Evolutionary conservation across 2,329 filamentous ascomycete species (phyloP).

Genomic region (Cucurbitaria berberidis): DNA sequence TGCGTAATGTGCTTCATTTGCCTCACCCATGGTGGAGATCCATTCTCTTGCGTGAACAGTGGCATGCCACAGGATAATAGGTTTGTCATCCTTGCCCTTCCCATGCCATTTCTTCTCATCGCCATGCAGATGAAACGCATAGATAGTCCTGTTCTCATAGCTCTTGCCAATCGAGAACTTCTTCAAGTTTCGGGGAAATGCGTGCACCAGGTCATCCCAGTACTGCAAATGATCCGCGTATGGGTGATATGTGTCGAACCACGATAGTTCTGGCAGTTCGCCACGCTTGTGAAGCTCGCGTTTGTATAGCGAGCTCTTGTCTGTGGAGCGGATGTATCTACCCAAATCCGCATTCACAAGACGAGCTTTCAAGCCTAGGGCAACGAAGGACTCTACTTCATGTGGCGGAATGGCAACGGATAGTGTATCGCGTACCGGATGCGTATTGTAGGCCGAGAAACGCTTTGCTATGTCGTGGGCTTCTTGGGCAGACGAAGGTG

Average conservation of each 20-base stretch:
- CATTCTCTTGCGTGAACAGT: conserved; percentile 44
- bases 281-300: conserved; percentile 25
- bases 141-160: conserved; percentile 39
- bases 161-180: conserved; percentile 37
- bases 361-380: conserved; percentile 43
- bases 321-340: conserved; percentile 45
- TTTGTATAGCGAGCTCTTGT: conserved; percentile 18
- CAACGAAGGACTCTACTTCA: conserved; percentile 48
- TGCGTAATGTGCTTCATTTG: background rate
- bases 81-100: conserved; percentile 25
- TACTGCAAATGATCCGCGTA: conserved; percentile 40
- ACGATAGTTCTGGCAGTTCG: conserved; percentile 51
- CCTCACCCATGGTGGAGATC: conserved; percentile 12
- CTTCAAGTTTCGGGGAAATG: conserved; percentile 36
- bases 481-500: conserved; percentile 20
- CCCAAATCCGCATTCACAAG: conserved; percentile 55
- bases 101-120: conserved; percentile 21
- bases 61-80: conserved; percentile 42
- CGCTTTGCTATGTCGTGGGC: conserved; percentile 17
- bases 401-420: conserved; percentile 50
- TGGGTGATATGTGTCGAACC: conserved; percentile 42
- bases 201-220: conserved; percentile 36
- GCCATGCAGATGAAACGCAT: conserved; percentile 38
- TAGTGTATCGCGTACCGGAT: conserved; percentile 25
- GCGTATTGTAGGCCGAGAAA: conserved; percentile 27